Base-by-base conservation (phyloP, 192 early-diverging fungal genomes). In the Irineochytrium annulatum region DNA sequence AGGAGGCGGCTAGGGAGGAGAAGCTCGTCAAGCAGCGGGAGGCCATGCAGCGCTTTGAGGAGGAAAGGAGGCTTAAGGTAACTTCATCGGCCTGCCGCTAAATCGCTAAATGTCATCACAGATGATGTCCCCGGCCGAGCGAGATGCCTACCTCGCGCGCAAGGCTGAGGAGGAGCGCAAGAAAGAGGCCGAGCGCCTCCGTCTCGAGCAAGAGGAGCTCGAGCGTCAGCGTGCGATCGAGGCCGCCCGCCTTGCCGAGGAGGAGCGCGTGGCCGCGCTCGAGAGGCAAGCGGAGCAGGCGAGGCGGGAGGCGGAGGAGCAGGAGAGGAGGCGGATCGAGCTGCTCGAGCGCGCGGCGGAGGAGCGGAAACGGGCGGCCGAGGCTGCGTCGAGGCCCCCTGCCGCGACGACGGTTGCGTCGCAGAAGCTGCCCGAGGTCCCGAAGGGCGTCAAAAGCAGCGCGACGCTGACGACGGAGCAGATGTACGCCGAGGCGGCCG, bases 11-110 rank as follows among this genome's bases (percentile, higher is more conserved):
- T 24, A 22, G 52, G 11, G 52, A 54, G 52, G 52, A 54, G 27
- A 22, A 31, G 20, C 52, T 54, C 11, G 8, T 31, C 27, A 54
- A 54, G 31, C 52, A 54, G 31, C 6, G 24, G 26, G 52, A 6
- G 6, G 52, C 52, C 52, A 54, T 54, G 52, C 27, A 54, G 24
- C 6, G 24, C 14, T 54, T 54, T 20, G 52, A 54, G 52, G 52
- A 54, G 52, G 52, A 54, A 31, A 22, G 30, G 5, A 3, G 52
- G 5, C 52, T 54, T 31, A 54, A 31, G 30, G 52, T 54, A 54
- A 22, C 3, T 49, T 22, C 22, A 14, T 22, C 11, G 17, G 22
- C 24, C 46, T 49, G 22, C 46, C 46, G 13, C 46, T 24, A 24
- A 17, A 22, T 49, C 46, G 17, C 26, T 20, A 49, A 8, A 8